phyloP scores from a whole-genome alignment of 1,284 basidiomycete genomes.

The Phellopilus nigrolimitatus region DNA sequence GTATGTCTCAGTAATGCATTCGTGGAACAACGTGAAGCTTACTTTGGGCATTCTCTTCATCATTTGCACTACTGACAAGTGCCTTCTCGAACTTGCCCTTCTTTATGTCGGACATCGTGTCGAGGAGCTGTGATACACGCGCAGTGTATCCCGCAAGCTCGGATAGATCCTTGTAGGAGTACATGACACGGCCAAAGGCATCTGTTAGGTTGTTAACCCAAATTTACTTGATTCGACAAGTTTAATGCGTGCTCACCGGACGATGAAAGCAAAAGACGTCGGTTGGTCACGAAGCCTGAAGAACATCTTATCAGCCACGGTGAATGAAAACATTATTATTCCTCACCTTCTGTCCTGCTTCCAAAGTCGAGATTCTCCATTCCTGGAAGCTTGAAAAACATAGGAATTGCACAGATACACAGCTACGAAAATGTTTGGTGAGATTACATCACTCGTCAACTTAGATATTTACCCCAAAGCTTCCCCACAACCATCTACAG shows the following conservation, averaged over 20 bases:
- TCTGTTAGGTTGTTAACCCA: conserved; percentile 35
- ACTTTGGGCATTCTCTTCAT: conserved; percentile 81
- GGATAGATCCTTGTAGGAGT: conserved; percentile 93
- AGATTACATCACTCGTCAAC: conserved; percentile 24
- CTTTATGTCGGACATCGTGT: conserved; percentile 88
- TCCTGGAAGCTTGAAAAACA: conserved; percentile 87
- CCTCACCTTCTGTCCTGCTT: conserved; percentile 76
- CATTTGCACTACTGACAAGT: conserved; percentile 69
- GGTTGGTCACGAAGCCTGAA: conserved; percentile 88
- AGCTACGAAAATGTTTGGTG: conserved; percentile 41
- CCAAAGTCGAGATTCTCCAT: conserved; percentile 69
- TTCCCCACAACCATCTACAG: conserved; percentile 81
- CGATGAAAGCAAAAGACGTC: conserved; percentile 82
- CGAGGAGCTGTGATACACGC: conserved; percentile 83
- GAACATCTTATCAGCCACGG: conserved; percentile 9
- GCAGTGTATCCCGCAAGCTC: conserved; percentile 96
- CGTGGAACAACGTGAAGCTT: conserved; percentile 27
- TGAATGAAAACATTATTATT: neutral
- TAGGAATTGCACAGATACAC: conserved; percentile 89
- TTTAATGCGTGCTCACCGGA: conserved; percentile 42
- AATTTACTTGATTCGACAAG: neutral
- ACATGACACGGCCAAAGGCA: conserved; percentile 84
- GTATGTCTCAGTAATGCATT: neutral
- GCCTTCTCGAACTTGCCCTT: conserved; percentile 87
- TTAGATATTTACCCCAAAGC: conserved; percentile 83